A percentile compares a stretch with the other conserved stretches of the same genome.
These are phyloP conservation scores for Auxenochlorella pyrenoidosa DNA, from an alignment of 139 green algal species.

Conservation along the genomic window DNA sequence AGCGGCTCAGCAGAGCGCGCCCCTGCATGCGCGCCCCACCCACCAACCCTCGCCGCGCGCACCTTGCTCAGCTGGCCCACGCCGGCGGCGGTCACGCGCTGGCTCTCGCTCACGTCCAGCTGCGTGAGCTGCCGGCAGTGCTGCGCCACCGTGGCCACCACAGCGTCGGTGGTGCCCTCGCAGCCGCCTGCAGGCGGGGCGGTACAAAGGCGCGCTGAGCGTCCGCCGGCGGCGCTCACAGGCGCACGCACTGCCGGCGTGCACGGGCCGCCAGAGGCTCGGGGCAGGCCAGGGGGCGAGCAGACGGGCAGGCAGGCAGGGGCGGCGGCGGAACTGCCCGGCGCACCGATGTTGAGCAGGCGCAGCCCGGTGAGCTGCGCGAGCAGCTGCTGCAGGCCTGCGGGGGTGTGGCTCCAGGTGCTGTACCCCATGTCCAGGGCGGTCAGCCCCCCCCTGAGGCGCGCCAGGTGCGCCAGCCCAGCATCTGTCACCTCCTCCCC, in stretches of 20 bases:
- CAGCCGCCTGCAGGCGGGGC: slow-evolving; percentile 10
- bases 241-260: no score
- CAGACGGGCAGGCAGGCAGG: no score
- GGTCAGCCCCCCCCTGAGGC: slow-evolving; percentile 3
- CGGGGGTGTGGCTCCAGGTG: slow-evolving; percentile 27
- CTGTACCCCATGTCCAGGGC: slow-evolving; percentile 49
- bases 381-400: slow-evolving; percentile 31
- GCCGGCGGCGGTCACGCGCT: slow-evolving; percentile 26
- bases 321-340: no score
- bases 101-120: slow-evolving; percentile 49
- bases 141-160: slow-evolving; percentile 9
- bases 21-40: no score
- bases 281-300: not conserved
- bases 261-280: no score
- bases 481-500: slow-evolving; percentile 36
- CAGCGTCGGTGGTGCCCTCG: slow-evolving; percentile 20
- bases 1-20: no score
- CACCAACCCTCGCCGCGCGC: not conserved
- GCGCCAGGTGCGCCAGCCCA: slow-evolving; percentile 4
- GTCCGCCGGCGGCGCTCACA: not conserved
- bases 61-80: slow-evolving; percentile 20
- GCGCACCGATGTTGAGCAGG: slow-evolving; percentile 43
- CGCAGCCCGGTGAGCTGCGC: slow-evolving; percentile 8
- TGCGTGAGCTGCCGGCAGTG: slow-evolving; percentile 18
- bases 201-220: not conserved